Evolutionary conservation across 1,284 basidiomycete species (phyloP).

Genomic region (Fomitiporia mediterranea): DNA sequence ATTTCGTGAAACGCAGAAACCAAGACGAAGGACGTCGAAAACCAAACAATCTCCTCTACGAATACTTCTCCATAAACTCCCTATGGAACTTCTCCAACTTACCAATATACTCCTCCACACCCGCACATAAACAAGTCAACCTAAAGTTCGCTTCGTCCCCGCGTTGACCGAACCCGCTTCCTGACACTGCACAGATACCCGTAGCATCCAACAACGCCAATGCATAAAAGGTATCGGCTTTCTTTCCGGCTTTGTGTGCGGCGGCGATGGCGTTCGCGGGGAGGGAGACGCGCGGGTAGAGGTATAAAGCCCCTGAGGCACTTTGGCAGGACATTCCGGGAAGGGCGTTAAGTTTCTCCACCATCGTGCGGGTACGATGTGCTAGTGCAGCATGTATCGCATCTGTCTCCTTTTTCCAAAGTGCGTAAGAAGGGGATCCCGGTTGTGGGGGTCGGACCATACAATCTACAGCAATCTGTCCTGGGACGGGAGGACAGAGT

Average conservation of each 20-base stretch:
- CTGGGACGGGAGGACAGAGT: conserved; percentile 84
- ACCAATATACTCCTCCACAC: conserved; percentile 85
- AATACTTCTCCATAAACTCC: conserved; percentile 71
- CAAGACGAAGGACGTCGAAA: neutral
- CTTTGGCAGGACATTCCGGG: conserved; percentile 83
- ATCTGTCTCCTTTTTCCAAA: conserved; percentile 81
- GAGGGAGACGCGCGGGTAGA: conserved; percentile 76
- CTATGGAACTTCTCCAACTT: conserved; percentile 83
- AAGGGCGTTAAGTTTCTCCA: conserved; percentile 68
- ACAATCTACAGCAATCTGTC: conserved; percentile 89
- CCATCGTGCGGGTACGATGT: conserved; percentile 69
- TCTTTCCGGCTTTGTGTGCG: conserved; percentile 68
- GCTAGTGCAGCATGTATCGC: conserved; percentile 73
- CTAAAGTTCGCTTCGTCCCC: conserved; percentile 85
- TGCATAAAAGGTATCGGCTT: conserved; percentile 86
- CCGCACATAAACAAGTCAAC: conserved; percentile 83
- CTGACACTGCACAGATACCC: conserved; percentile 91
- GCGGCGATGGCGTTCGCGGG: conserved; percentile 68
- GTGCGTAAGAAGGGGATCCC: conserved; percentile 69
- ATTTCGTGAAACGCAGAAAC: neutral
- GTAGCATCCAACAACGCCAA: conserved; percentile 80
- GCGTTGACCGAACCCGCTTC: conserved; percentile 89
- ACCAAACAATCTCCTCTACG: conserved; percentile 7
- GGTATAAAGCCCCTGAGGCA: conserved; percentile 86
- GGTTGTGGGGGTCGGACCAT: conserved; percentile 81